Percentiles rank a stretch among this genome's conserved stretches.
These are phyloP conservation scores for Endoconidiophora polonica DNA, from an alignment of 2,329 filamentous ascomycete genomes.

Conservation along the genomic window DNA sequence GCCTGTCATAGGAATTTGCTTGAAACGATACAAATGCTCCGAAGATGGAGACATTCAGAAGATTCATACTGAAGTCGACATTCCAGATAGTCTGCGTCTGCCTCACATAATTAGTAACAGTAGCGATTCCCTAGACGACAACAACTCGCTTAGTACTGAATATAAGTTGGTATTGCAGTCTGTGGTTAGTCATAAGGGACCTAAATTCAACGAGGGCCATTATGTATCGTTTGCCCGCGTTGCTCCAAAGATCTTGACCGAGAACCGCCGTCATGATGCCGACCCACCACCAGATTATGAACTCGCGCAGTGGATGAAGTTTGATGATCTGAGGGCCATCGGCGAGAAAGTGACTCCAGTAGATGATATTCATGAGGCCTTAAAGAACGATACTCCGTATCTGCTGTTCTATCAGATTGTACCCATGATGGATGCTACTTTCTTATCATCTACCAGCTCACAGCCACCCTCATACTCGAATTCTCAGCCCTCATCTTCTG, in stretches of 20 bases:
- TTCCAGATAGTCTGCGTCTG: constrained; percentile 62
- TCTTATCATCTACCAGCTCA: constrained; percentile 30
- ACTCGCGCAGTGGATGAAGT: constrained; percentile 71
- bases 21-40: constrained; percentile 56
- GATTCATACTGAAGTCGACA: constrained; percentile 65
- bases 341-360: constrained; percentile 56
- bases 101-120: constrained; percentile 63
- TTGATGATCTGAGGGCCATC: constrained; percentile 60
- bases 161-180: constrained; percentile 89
- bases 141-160: constrained; percentile 58
- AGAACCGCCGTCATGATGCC: constrained; percentile 37
- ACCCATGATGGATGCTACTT: constrained; percentile 56
- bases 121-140: constrained; percentile 21
- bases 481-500: constrained; percentile 23
- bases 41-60: constrained; percentile 8
- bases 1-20: constrained; percentile 78
- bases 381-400: constrained; percentile 83
- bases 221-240: constrained; percentile 77
- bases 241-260: constrained; percentile 42
- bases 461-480: constrained; percentile 45
- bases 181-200: constrained; percentile 76
- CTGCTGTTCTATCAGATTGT: constrained; percentile 90
- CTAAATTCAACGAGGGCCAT: constrained; percentile 51
- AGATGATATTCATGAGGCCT: constrained; percentile 57
- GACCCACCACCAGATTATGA: constrained; percentile 49